These are phyloP conservation scores for Erysimum cheiri DNA, from an alignment of 441 rosid species.

Conservation along the genomic window DNA sequence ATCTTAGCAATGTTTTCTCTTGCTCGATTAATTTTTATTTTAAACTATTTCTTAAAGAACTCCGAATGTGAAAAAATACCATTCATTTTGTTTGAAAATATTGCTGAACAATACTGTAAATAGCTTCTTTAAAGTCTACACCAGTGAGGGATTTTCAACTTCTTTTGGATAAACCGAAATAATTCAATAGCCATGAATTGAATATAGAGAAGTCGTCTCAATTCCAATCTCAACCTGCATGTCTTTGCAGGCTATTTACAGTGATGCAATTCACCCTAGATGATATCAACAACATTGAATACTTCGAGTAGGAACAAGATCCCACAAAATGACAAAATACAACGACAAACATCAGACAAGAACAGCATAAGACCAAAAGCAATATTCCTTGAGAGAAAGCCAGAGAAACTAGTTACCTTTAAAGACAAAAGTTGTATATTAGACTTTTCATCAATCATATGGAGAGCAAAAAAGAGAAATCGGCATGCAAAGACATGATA, in stretches of 20 bases:
- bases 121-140: conserved; percentile 5
- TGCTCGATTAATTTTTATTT: not conserved
- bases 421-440: not conserved
- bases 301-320: not conserved
- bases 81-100: conserved; percentile 2
- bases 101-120: conserved; percentile 21
- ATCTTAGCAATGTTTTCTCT: conserved; percentile 16
- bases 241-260: too few species aligned
- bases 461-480: not conserved
- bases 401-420: not conserved
- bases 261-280: not conserved
- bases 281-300: not conserved
- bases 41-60: not conserved
- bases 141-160: not conserved
- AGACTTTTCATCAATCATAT: not conserved
- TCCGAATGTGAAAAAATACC: not conserved
- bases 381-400: not conserved
- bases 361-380: not conserved
- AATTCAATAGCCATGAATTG: too few species aligned
- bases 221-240: not conserved
- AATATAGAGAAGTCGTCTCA: not conserved
- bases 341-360: not conserved
- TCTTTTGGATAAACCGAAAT: not conserved
- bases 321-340: not conserved
- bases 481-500: not conserved